Conservation (phyloP, 164 flowering plant species). For the Vitis vinifera region ASM3070453v1 NC_081822.1:257001-257500, state of each 20-base stretch:
- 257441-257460: too few relatives aligned
- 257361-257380: too few relatives aligned
- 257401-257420: too few relatives aligned
- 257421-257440: too few relatives aligned
- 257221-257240: slow-evolving; percentile 78
- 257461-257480: too few relatives aligned
- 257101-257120: not conserved
- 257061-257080: not conserved
- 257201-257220: slow-evolving; percentile 55
- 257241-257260: slow-evolving; percentile 54
- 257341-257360: too few relatives aligned
- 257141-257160: slow-evolving; percentile 57
- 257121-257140: not conserved
- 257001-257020: too few relatives aligned
- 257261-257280: slow-evolving; percentile 63
- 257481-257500: too few relatives aligned
- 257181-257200: slow-evolving; percentile 69
- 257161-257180: slow-evolving; percentile 79
- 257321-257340: not conserved
- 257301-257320: not conserved
- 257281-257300: slow-evolving; percentile 71
- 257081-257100: not conserved
- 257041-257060: too few relatives aligned
- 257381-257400: too few relatives aligned
- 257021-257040: not conserved